A percentile compares a stretch with the other conserved stretches of the same genome.
Evolutionary conservation across 192 early-diverging fungal genomes (phyloP).

Genomic region (Rhizophlyctis rosea): DNA sequence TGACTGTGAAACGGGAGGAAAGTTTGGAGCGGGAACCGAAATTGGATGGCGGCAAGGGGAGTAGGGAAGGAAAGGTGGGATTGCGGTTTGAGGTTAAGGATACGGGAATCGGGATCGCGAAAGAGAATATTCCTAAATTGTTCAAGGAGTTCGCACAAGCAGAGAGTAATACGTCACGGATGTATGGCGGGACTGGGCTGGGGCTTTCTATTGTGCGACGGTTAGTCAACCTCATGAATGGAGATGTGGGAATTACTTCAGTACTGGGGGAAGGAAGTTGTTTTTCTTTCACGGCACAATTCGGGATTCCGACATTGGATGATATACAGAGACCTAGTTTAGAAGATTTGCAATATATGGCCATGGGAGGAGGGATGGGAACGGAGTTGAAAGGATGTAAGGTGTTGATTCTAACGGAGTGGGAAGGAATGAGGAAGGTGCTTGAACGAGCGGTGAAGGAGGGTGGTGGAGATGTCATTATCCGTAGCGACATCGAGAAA

Average conservation of each 20-base stretch:
- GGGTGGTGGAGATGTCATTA: not conserved
- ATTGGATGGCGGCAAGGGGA: not conserved
- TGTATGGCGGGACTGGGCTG: slow-evolving; percentile 81
- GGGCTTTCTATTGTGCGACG: slow-evolving; percentile 79
- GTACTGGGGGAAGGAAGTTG: slow-evolving; percentile 69
- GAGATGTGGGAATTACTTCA: slow-evolving; percentile 75
- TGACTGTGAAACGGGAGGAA: slow-evolving; percentile 1
- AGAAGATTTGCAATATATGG: not conserved
- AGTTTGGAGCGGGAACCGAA: not conserved
- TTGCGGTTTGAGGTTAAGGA: slow-evolving; percentile 72
- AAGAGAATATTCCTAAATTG: slow-evolving; percentile 69
- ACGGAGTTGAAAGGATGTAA: no score
- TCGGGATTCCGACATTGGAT: not conserved
- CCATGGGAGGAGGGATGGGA: no score
- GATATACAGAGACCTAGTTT: not conserved
- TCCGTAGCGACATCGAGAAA: not conserved
- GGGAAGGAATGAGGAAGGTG: slow-evolving; percentile 17
- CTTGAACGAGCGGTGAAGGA: slow-evolving; percentile 1
- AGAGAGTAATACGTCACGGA: slow-evolving; percentile 43
- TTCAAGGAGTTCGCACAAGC: slow-evolving; percentile 85
- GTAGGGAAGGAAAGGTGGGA: slow-evolving; percentile 41
- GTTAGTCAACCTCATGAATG: slow-evolving; percentile 73
- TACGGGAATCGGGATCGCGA: slow-evolving; percentile 81
- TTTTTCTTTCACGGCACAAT: slow-evolving; percentile 66
- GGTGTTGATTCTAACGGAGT: slow-evolving; percentile 14